Evolutionary conservation across 2,329 filamentous ascomycete genomes (phyloP).

Genomic region (Lachnellula hyalina): DNA sequence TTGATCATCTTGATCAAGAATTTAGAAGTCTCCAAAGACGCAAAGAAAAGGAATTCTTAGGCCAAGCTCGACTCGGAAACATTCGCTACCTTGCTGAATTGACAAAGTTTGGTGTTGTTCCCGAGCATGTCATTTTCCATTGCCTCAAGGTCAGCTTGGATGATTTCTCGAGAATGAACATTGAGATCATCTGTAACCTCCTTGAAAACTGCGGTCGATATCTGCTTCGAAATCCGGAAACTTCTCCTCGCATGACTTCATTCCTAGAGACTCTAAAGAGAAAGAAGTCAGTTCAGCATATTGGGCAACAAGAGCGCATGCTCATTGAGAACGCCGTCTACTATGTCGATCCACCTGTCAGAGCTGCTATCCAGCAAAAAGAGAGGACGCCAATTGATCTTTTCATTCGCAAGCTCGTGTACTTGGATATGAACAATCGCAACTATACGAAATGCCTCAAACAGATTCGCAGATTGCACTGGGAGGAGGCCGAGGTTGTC

Average conservation of each 20-base stretch:
- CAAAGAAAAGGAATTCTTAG: conserved; percentile 96
- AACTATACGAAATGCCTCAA: conserved; percentile 92
- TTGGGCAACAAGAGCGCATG: conserved; percentile 95
- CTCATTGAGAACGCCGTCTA: conserved; percentile 97
- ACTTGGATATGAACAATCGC: conserved; percentile 88
- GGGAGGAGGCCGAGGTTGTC: conserved; percentile 76
- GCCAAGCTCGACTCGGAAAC: conserved; percentile 87
- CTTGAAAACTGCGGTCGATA: conserved; percentile 96
- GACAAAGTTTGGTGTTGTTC: conserved; percentile 96
- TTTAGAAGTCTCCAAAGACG: conserved; percentile 94
- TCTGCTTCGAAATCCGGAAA: conserved; percentile 85
- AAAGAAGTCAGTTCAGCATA: conserved; percentile 92
- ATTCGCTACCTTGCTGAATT: conserved; percentile 96
- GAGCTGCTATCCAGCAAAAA: conserved; percentile 92
- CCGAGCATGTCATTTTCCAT: conserved; percentile 97
- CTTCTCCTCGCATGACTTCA: conserved; percentile 84
- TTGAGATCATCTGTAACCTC: conserved; percentile 94
- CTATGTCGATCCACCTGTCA: conserved; percentile 91
- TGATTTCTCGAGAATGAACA: conserved; percentile 98
- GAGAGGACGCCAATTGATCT: conserved; percentile 90
- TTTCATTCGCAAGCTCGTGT: conserved; percentile 88
- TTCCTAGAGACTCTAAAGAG: conserved; percentile 93
- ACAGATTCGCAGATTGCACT: conserved; percentile 91
- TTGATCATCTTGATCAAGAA: conserved; percentile 90
- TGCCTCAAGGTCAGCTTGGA: conserved; percentile 96